These are phyloP conservation scores for Phaeosphaeriaceae sp. DNA, from an alignment of 2,329 filamentous ascomycete species.

Conservation along the genomic window DNA sequence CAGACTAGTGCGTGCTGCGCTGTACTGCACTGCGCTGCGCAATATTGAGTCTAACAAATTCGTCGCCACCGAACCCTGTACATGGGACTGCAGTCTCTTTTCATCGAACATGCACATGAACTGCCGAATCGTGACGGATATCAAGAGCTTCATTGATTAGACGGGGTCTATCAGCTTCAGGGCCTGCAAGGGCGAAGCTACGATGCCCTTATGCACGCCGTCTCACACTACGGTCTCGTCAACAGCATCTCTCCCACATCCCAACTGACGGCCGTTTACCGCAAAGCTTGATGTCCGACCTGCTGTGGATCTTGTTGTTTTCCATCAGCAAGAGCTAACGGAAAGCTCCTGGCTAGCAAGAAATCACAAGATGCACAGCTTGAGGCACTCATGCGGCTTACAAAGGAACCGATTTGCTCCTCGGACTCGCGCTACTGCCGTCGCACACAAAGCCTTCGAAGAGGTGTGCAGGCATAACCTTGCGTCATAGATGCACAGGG, in stretches of 20 bases:
- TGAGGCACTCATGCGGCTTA: not conserved
- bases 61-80: not conserved
- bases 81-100: not conserved
- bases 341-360: not conserved
- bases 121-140: not conserved
- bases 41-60: not conserved
- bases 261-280: not conserved
- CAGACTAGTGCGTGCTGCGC: too few relatives aligned
- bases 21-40: not conserved
- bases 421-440: not conserved
- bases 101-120: not conserved
- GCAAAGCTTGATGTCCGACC: not conserved
- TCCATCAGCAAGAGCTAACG: not conserved
- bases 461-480: not conserved
- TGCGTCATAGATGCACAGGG: not conserved
- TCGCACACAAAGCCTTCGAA: not conserved
- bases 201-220: not conserved
- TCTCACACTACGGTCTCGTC: not conserved
- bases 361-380: not conserved
- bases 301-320: not conserved
- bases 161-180: not conserved
- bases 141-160: not conserved
- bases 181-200: not conserved
- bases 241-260: not conserved
- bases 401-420: not conserved